A percentile compares a stretch with the other conserved stretches of the same genome.
Evolutionary conservation across 805 yeast species (phyloP).

Genomic region (Metschnikowia shivogae): DNA sequence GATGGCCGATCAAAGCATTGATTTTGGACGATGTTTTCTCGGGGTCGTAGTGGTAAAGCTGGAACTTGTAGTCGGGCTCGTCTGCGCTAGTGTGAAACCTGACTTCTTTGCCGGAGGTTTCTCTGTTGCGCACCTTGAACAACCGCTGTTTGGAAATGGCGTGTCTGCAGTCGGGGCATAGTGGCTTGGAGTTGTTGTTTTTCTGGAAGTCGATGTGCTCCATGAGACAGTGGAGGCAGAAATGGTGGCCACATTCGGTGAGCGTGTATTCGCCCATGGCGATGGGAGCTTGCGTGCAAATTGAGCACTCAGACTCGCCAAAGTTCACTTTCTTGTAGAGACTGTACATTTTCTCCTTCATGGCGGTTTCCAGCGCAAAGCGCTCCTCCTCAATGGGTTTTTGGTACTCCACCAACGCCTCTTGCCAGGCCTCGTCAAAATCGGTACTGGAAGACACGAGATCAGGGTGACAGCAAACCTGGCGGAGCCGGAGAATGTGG

Average conservation of each 20-base stretch:
- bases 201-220: conserved; percentile 72
- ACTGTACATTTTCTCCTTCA: conserved; percentile 22
- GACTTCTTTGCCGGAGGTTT: conserved; percentile 23
- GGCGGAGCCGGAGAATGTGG: conserved; percentile 78
- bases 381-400: conserved; percentile 14
- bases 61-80: conserved; percentile 26
- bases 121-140: conserved; percentile 37
- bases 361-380: conserved; percentile 21
- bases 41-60: conserved; percentile 43
- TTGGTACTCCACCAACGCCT: conserved; percentile 17
- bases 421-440: conserved; percentile 46
- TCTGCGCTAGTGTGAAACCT: conserved; percentile 26
- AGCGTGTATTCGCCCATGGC: conserved; percentile 50
- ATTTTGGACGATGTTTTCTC: conserved; percentile 66
- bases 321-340: conserved; percentile 30
- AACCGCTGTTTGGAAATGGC: conserved; percentile 48
- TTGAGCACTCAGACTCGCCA: conserved; percentile 68
- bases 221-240: conserved; percentile 67
- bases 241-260: conserved; percentile 77
- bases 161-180: conserved; percentile 77
- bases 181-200: conserved; percentile 37
- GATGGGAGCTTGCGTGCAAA: conserved; percentile 72
- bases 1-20: conserved; percentile 59
- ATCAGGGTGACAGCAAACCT: conserved; percentile 80
- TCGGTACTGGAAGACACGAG: conserved; percentile 52